Percentiles rank a stretch among this genome's conserved stretches.
Evolutionary conservation across 352 stramenopile genomes (phyloP).

Genomic region (Albugo candida): DNA sequence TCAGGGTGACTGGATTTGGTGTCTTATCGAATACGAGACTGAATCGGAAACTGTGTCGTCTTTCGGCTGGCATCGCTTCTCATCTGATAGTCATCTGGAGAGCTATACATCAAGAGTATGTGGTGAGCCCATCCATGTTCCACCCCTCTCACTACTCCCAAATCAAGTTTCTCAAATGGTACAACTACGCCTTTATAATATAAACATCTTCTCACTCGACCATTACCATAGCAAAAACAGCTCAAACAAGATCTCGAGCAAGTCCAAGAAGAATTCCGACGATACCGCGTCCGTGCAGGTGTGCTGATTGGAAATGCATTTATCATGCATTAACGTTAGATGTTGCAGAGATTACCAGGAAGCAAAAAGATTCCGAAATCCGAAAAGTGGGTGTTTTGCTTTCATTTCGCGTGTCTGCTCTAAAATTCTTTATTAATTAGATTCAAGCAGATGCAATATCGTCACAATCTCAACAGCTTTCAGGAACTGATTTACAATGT

Average conservation of each 20-base stretch:
- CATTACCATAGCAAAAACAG: conserved; percentile 33
- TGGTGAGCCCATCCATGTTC: conserved; percentile 40
- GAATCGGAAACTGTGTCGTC: conserved; percentile 55
- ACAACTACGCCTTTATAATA: conserved; percentile 1
- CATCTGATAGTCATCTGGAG: conserved; percentile 32
- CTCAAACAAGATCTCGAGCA: conserved; percentile 66
- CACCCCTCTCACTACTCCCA: conserved; percentile 45
- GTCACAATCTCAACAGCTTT: conserved; percentile 59
- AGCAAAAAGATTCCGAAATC: conserved; percentile 77
- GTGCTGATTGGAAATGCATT: background rate
- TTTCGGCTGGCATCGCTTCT: conserved; percentile 54
- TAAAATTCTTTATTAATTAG: conserved; percentile 13
- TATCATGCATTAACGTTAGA: background rate
- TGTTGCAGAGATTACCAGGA: conserved; percentile 61
- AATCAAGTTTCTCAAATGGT: conserved; percentile 59
- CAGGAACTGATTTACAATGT: conserved; percentile 40
- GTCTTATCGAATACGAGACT: conserved; percentile 58
- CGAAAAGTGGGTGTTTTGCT: conserved; percentile 27
- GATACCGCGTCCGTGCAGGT: conserved; percentile 68
- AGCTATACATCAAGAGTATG: conserved; percentile 29
- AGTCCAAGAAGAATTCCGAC: conserved; percentile 74
- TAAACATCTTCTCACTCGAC: background rate
- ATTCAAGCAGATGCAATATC: conserved; percentile 59
- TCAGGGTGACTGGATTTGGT: conserved; percentile 41
- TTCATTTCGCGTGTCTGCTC: background rate